Evolutionary conservation across 2,329 filamentous ascomycete genomes (phyloP).

Genomic region (Neobulgaria alba): DNA sequence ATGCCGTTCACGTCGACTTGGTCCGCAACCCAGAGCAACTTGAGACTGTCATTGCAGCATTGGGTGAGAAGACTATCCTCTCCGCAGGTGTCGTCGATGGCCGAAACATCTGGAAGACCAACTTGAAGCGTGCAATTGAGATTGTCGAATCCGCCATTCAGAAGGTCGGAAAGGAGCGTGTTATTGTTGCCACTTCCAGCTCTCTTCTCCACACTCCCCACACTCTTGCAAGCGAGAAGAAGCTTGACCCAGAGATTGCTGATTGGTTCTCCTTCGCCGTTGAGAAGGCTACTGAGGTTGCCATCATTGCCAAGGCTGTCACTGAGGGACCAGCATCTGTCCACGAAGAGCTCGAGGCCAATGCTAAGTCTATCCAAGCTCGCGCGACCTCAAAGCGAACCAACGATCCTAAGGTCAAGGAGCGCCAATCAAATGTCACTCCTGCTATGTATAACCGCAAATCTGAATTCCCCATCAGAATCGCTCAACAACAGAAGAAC

Average conservation of each 20-base stretch:
- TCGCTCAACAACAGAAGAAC: conserved; percentile 80
- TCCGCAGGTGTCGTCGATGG: conserved; percentile 96
- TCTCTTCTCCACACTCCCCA: conserved; percentile 98
- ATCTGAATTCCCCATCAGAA: conserved; percentile 77
- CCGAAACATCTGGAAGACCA: conserved; percentile 99
- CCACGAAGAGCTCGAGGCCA: conserved; percentile 84
- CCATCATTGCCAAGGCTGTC: conserved; percentile 92
- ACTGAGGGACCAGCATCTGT: conserved; percentile 85
- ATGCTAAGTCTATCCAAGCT: conserved; percentile 86
- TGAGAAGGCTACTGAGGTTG: conserved; percentile 88
- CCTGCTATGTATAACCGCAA: conserved; percentile 84
- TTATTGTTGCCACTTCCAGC: conserved; percentile 93
- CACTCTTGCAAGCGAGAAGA: conserved; percentile 98
- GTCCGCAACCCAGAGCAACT: conserved; percentile 99
- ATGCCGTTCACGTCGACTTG: conserved; percentile 89
- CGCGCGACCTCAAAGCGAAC: conserved; percentile 89
- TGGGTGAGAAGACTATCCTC: conserved; percentile 82
- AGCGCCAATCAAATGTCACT: conserved; percentile 83
- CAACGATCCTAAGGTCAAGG: conserved; percentile 97
- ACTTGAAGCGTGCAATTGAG: conserved; percentile 93
- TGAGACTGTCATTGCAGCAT: conserved; percentile 69
- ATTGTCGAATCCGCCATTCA: conserved; percentile 81
- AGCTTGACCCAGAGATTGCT: conserved; percentile 82
- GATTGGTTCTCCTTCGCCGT: conserved; percentile 99
- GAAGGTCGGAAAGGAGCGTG: conserved; percentile 94